Evolutionary conservation across 768 basidiomycete genomes (phyloP), one percentile per base, ranked within the genome.

Genomic region (Coprinellus aureogranulatus): DNA sequence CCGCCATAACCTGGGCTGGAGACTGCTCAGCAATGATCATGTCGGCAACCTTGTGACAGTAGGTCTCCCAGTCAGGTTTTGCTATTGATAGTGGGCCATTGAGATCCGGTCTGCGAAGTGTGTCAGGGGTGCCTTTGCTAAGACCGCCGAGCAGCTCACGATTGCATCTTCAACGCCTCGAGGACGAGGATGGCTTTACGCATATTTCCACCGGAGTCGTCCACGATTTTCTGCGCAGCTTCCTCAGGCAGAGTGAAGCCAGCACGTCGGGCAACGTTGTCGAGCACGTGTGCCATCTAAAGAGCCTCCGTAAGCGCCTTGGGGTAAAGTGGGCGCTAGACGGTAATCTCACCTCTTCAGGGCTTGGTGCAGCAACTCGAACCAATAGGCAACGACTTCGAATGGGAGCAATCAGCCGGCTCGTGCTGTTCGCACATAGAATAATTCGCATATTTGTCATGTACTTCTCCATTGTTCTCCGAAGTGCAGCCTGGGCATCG

Each of bases 31-130:
- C 79, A 18, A 98, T 76, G 61, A 99, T 94, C 66, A 91, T 75
- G 69, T 95, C 93, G 14, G 90, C 94, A 11, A 98, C 87, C 68
- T 94, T 93, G 63, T 87, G 80, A 63, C 95, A 97, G 68, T 97
- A 99, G 11, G 90, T 91, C 71, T 99, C 97, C 97, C 97, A 99
- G 67, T 99, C 97, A n/a, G 97, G 94, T 72, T 98, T 94, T 14
- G 94, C 93, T 56, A 96, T 93, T 31, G 82, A 80, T 56, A 94
- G 73, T 39, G 89, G 75, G 30, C 90, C 90, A 4, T 85, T 82
- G 39, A 96, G 79, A 69, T 94, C 90, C n/a, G 91, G 89, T 55
- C 91, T 93, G 64, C 12, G 48, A 57, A 42, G 48, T 18, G 37
- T 51, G 44, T 31, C n/a, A 50, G 60, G 53, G 28, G 14, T n/a